Base-by-base conservation (phyloP, 352 stramenopile genomes). In the Aphanomyces invadans region DNA sequence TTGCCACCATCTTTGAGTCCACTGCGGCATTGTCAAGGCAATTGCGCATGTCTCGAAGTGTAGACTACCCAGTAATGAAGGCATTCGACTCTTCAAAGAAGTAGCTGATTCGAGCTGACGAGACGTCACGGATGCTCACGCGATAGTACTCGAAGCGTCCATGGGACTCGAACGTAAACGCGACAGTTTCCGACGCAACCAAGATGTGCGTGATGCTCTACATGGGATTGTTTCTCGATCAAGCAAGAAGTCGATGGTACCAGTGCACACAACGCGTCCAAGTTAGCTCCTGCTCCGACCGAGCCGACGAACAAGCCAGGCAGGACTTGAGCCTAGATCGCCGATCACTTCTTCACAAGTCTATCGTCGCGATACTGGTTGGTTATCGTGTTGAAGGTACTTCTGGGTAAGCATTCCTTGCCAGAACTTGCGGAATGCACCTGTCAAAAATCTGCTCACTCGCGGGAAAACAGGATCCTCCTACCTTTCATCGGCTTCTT, bases 331-430 rank as follows among this genome's bases (percentile, higher is more conserved):
- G 31, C 55, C 55, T 64, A 64, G n/a, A n/a, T n/a, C n/a, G n/a
- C n/a, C 33, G 2, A 19, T 63, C 7, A 64, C 5, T n/a, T 28
- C 0, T n/a, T n/a, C 12, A 33, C 0, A 63, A 0, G 3, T 10
- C n/a, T 51, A 31, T 7, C n/a, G 55, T 51, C 36, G 10, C 11
- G 4, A 15, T 57, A 67, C 60, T 2, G 48, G 49, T 26, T 67
- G 15, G 12, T 59, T 67, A 28, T 67, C 60, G 17, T 21, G 12
- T 0, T 57, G 21, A 19, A 67, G 10, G 38, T 67, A 67, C 42
- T 67, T 67, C 36, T 67, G 60, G 17, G 48, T 45, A 7, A 67
- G 60, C 42, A 67, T 59, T 17, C 39, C 60, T 10, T 67, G 60
- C 60, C 60, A 67, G n/a, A 60, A 67, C 36, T 59, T 67, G 31